Conservation (phyloP, 163 green algal genomes). For the Scenedesmus sp. region DNA sequence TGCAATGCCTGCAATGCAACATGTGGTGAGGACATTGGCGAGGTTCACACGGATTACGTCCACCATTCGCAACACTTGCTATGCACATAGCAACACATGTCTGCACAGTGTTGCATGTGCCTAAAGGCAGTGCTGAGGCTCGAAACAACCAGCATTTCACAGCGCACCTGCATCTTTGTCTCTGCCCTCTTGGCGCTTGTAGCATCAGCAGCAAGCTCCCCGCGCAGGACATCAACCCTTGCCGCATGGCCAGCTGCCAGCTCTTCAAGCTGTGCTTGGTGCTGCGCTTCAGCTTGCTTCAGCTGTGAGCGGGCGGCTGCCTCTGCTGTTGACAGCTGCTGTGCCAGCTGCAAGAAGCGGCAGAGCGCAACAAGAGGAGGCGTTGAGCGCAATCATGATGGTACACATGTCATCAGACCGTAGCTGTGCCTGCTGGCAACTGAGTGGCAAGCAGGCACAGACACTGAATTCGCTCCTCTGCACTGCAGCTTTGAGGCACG, state of each 20-base stretch:
- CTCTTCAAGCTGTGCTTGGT: conserved; percentile 6
- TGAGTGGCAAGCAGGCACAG: not conserved
- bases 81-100: too few species aligned
- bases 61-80: too few species aligned
- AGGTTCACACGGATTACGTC: too few species aligned
- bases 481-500: not conserved
- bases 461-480: too few species aligned
- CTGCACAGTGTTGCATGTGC: too few species aligned
- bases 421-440: not conserved
- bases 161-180: conserved; percentile 8
- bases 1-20: conserved; percentile 5
- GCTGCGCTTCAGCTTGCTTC: not conserved
- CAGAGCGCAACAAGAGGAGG: too few species aligned
- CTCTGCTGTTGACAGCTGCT: conserved; percentile 20
- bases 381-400: not conserved
- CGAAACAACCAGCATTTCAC: not conserved
- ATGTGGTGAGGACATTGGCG: not conserved
- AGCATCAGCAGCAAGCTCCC: conserved; percentile 28
- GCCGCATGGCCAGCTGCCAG: conserved; percentile 15
- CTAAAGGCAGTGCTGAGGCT: not conserved
- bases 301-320: not conserved
- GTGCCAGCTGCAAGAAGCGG: conserved; percentile 7
- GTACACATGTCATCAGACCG: not conserved
- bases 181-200: not conserved
- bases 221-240: not conserved